Base-by-base conservation (phyloP, 148 eudicot genomes). In the Mesembryanthemum crystallinum region DNA sequence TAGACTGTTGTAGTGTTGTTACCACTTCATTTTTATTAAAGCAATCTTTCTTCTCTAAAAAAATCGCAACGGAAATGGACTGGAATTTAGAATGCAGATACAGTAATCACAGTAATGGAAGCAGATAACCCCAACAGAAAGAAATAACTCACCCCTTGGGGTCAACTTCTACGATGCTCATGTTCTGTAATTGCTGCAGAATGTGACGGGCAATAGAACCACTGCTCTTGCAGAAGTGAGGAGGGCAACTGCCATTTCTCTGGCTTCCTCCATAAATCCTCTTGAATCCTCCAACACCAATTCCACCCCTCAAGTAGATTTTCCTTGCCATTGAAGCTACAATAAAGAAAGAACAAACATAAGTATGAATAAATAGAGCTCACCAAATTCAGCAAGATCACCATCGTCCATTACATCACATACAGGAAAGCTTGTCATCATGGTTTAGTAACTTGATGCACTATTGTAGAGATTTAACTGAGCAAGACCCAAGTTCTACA, bases 311-410 rank as follows among this genome's bases (percentile, higher is more conserved):
- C 67, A 89, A 63, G 78, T 92, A 92, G 67, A 92, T 83, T 76
- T 92, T 92, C 85, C 97, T 89, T 29, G 95, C 97, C 87, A 90
- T 92, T 29, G 97, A 92, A 64, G 97, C 95, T 90, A 75, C 59
- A 61, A 57, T 55, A 2, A 23, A 37, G n/a, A n/a, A 23, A 73
- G 12, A 45, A 35, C 6, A 35, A 35, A 35, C 39, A 35, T 6
- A 35, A 35, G 39, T 35, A 35, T 35, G 6, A 35, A 35, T 6
- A 3, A 35, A 35, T 35, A 6, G 52, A 24, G 68, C 43, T n/a
- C 69, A 35, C 51, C 37, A n/a, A 0, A 1, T 57, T 57, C 60
- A 57, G 21, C 25, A n/a, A 18, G n/a, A n/a, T n/a, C n/a, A n/a
- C n/a, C n/a, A n/a, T n/a, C n/a, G n/a, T n/a, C n/a, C n/a, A n/a